Conservation (phyloP, 768 basidiomycete species). For the Termitomyces heimii region DNA sequence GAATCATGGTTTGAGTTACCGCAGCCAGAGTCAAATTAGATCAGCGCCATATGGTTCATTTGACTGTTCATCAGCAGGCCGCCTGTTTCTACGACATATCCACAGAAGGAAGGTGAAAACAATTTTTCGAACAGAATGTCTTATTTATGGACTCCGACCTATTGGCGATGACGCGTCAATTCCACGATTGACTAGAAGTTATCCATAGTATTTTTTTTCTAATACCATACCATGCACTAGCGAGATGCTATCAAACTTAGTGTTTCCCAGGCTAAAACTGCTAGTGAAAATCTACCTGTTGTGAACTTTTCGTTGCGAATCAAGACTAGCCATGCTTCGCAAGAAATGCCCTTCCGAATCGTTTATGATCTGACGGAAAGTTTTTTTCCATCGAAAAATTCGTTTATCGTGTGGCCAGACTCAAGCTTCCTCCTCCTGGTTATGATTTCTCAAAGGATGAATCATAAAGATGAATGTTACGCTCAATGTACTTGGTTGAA, state of each 20-base stretch:
- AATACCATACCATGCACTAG: no score
- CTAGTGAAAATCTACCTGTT: not conserved
- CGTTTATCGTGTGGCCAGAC: not conserved
- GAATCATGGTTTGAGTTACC: not conserved
- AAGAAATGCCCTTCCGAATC: not conserved
- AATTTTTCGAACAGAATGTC: not conserved
- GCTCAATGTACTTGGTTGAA: not conserved
- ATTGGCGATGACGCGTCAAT: not conserved
- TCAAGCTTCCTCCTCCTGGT: not conserved
- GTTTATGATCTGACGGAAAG: not conserved
- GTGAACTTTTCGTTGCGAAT: not conserved
- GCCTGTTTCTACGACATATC: not conserved
- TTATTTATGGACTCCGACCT: not conserved
- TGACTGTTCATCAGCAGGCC: not conserved
- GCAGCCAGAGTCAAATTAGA: not conserved
- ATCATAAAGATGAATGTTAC: not conserved
- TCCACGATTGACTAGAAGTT: not conserved
- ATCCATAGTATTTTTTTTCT: not conserved
- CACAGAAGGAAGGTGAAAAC: not conserved
- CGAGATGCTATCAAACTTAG: not conserved
- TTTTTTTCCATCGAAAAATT: not conserved
- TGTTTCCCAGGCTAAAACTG: not conserved
- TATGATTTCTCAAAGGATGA: not conserved
- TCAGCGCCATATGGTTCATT: not conserved
- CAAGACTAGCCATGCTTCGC: not conserved